Base-by-base conservation (phyloP, 176 grass and related monocot species). In the Lolium perenne region DNA sequence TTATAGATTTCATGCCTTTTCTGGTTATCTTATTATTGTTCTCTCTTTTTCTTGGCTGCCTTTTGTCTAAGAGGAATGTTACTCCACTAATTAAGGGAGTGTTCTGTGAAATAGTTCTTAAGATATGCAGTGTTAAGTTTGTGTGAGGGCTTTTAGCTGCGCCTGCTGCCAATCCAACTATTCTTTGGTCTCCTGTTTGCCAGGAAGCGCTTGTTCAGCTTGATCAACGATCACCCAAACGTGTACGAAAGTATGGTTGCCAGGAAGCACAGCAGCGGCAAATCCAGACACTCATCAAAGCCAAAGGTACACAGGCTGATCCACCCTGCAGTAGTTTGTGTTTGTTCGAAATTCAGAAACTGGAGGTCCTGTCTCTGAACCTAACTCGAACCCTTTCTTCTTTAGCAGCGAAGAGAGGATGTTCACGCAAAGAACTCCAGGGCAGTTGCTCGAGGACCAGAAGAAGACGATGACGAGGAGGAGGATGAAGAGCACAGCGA, bases 161-260 rank as follows among this genome's bases (percentile, higher is more conserved):
- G 12, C 1, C 29, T 84, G 58, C 69, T 70, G 40, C 54, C 71
- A 63, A 84, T 81, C 75, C 4, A 7, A 60, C 23, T 5, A 10
- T 87, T 73, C 62, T 55, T 46, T 20, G 14, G 35, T 55, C 58
- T 88, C 73, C 47, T 73, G 1, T 85, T 7, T 78, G n/a, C 6
- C 88, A 95, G 93, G 90, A 95, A 95, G 79, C 87, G 93, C 5
- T 88, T 95, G 64, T 95, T 92, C 77, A 87, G 59, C 82, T 54
- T 95, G 93, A 91, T 95, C 85, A 95, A 92, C 23, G 93, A 95
- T 73, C 83, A 75, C 15, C 88, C 93, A 15, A 91, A 86, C 49
- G 88, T 95, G 15, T 92, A 77, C 78, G 93, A 95, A 88, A 58
- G 81, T 47, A 79, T 92, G n/a, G 76, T 54, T 57, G 90, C 83